phyloP scores from a whole-genome alignment of 352 stramenopile genomes.

The Phytopythium boreale region DNA sequence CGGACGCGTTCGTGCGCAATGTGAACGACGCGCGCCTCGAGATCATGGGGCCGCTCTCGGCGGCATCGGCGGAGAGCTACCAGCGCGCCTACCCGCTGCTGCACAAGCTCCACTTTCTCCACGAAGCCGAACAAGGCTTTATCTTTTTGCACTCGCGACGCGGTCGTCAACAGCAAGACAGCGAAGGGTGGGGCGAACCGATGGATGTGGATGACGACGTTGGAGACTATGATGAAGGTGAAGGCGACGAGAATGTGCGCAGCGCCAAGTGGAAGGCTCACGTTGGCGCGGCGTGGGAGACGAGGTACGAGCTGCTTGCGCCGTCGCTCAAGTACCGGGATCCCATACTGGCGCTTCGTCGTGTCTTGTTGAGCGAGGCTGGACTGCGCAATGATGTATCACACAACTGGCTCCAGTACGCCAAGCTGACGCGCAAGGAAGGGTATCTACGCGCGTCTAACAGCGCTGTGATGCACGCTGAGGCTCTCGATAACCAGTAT shows the following conservation, averaged over 20 bases:
- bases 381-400: conserved; percentile 62
- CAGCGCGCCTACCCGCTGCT: conserved; percentile 72
- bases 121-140: conserved; percentile 73
- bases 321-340: conserved; percentile 83
- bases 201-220: conserved; percentile 12
- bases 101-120: conserved; percentile 74
- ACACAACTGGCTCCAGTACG: conserved; percentile 79
- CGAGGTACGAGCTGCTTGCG: conserved; percentile 66
- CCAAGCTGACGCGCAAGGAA: conserved; percentile 82
- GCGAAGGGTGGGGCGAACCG: background rate
- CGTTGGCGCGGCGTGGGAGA: conserved; percentile 47
- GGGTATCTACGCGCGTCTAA: conserved; percentile 75
- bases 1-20: conserved; percentile 51
- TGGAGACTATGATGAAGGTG: background rate
- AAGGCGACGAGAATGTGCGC: conserved; percentile 11
- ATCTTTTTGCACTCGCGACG: conserved; percentile 39
- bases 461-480: conserved; percentile 84
- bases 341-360: conserved; percentile 77
- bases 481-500: conserved; percentile 73
- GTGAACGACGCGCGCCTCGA: conserved; percentile 63
- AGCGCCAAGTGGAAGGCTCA: conserved; percentile 53
- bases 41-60: conserved; percentile 67
- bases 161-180: background rate
- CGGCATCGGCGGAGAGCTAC: conserved; percentile 74
- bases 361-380: conserved; percentile 74